phyloP scores from a whole-genome alignment of 306 rosid genomes.

The Benincasa hispida region DNA sequence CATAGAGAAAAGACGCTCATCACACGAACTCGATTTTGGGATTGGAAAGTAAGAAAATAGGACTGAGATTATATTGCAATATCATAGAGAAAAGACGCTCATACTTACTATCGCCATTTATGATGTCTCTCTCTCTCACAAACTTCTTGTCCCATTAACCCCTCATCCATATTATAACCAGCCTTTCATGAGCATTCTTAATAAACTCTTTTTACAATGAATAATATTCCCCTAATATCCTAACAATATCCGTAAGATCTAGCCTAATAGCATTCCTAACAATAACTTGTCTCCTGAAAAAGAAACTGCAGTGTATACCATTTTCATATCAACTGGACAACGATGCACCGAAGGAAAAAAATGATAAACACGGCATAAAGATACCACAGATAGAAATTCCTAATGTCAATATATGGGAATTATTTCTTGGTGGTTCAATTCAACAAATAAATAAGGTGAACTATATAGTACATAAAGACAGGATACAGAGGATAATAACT shows the following conservation, averaged over 20 bases:
- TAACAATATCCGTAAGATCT: not conserved
- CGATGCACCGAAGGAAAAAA: not conserved
- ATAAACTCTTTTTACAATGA: not conserved
- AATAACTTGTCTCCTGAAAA: not conserved
- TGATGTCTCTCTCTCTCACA: not conserved
- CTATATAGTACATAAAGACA: not conserved
- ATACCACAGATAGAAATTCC: not conserved
- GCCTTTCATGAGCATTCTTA: not conserved
- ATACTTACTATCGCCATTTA: not conserved
- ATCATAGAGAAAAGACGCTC: not conserved
- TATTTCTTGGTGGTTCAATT: not conserved
- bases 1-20: not conserved
- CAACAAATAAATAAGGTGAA: slow-evolving; percentile 2
- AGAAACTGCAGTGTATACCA: not conserved
- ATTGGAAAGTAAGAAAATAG: not conserved
- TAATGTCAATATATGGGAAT: not conserved
- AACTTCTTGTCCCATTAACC: not conserved
- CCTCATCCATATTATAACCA: not conserved
- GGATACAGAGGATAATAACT: slow-evolving; percentile 17
- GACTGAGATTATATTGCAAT: not conserved
- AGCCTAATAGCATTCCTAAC: not conserved
- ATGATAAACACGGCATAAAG: not conserved
- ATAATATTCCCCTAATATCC: not conserved
- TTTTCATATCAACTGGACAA: not conserved
- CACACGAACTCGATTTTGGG: not conserved